Conservation (phyloP, 768 basidiomycete genomes). For the Mycena metata region DNA sequence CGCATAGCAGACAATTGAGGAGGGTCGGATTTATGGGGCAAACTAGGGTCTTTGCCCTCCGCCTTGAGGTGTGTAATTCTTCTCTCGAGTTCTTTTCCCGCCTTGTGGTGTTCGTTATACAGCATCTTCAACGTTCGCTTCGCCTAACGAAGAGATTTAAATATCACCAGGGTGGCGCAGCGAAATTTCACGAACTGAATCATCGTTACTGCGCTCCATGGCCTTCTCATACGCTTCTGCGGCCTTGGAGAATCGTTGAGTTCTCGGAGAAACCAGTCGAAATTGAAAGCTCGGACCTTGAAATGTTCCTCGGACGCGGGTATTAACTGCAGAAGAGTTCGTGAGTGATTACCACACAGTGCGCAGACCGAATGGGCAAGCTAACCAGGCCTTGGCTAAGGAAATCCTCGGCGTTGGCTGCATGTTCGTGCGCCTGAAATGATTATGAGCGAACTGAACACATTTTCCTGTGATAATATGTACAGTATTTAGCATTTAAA, state of each 20-base stretch:
- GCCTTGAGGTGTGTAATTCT: constrained; percentile 78
- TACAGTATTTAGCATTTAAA: constrained; percentile 24
- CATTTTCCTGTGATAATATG: constrained; percentile 9
- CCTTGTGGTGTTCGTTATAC: constrained; percentile 79
- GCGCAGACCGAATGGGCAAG: neutral
- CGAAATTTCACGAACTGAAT: constrained; percentile 65
- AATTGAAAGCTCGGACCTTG: constrained; percentile 41
- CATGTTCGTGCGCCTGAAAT: constrained; percentile 83
- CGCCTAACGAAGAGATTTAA: constrained; percentile 60
- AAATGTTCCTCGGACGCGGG: constrained; percentile 80
- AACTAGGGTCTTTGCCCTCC: constrained; percentile 82
- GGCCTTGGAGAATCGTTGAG: constrained; percentile 54
- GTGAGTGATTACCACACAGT: constrained; percentile 1
- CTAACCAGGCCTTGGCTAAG: constrained; percentile 71
- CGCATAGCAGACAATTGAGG: constrained; percentile 45
- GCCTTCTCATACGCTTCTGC: constrained; percentile 82
- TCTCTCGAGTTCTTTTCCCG: constrained; percentile 78
- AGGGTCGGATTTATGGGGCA: constrained; percentile 72
- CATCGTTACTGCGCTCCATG: constrained; percentile 79
- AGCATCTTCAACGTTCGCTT: constrained; percentile 84
- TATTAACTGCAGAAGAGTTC: constrained; percentile 46
- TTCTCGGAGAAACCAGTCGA: neutral
- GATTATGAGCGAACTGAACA: constrained; percentile 7
- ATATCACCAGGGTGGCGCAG: constrained; percentile 11
- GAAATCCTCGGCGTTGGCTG: constrained; percentile 84